These are phyloP conservation scores for Ustilago lituana DNA, from an alignment of 1,284 basidiomycete genomes.

Conservation along the genomic window DNA sequence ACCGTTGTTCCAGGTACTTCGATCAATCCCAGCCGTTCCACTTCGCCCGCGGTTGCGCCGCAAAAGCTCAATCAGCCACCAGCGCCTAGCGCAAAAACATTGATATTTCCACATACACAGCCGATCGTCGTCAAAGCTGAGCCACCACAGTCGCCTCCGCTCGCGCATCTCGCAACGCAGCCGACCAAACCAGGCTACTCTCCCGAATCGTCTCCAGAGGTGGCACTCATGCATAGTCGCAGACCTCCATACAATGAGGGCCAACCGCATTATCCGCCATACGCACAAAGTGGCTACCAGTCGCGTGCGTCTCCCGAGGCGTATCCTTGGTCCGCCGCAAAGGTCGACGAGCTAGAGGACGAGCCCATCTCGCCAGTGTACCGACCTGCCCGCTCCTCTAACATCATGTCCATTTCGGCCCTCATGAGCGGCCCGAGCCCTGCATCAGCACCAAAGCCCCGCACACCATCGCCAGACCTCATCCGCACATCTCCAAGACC, in stretches of 20 bases:
- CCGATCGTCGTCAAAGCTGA: constrained; percentile 23
- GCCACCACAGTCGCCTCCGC: constrained; percentile 21
- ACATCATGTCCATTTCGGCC: constrained; percentile 52
- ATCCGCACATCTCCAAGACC: constrained; percentile 16
- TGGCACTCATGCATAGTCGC: constrained; percentile 30
- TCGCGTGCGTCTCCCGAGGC: background rate
- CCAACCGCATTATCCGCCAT: background rate
- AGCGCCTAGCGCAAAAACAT: background rate
- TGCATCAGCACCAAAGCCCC: constrained; percentile 10
- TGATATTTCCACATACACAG: background rate
- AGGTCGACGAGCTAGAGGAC: constrained; percentile 15
- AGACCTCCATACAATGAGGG: constrained; percentile 4
- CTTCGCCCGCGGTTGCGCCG: background rate
- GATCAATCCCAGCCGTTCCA: constrained; percentile 7
- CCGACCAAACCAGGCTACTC: constrained; percentile 14
- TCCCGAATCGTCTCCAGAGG: constrained; percentile 43
- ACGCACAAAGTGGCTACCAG: constrained; percentile 2
- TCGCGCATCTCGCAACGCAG: constrained; percentile 3
- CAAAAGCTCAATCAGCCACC: background rate
- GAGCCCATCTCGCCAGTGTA: constrained; percentile 31
- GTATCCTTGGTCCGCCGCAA: constrained; percentile 3
- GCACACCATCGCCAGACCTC: constrained; percentile 18
- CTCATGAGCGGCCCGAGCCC: constrained; percentile 39
- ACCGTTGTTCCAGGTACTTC: background rate
- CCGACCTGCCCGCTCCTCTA: constrained; percentile 33